Base-by-base conservation (phyloP, 2,329 filamentous ascomycete species). In the Scytalidium lignicola region DNA sequence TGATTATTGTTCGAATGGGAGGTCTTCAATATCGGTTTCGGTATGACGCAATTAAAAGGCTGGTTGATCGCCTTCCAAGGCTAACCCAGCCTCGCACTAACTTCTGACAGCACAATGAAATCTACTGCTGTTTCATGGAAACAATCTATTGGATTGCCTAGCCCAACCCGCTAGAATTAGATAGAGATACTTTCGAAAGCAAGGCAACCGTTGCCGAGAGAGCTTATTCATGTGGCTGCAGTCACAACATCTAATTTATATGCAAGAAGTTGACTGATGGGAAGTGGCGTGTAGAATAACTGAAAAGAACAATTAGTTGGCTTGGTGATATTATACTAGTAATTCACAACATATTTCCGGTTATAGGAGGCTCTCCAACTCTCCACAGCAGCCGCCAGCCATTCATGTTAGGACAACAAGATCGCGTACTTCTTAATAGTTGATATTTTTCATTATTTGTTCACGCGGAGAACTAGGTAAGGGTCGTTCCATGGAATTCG, bases 151-250 rank as follows among this genome's bases (percentile, higher is more conserved):
- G 57, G 57, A 49, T 10, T 26, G 23, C 6, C 23, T 26, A 26
- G 23, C 5, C n/a, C n/a, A n/a, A n/a, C n/a, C n/a, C n/a, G n/a
- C n/a, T n/a, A n/a, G n/a, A n/a, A n/a, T n/a, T n/a, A n/a, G n/a
- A n/a, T n/a, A n/a, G n/a, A n/a, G n/a, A n/a, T n/a, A n/a, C n/a
- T 6, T 10, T 26, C 51, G 47, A 10, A 52, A 55, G 23, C 54
- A 55, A 29, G 47, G 50, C 40, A 26, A 26, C 5, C 23, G 5
- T 26, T 26, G 6, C 10, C 5, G 10, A 5, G 23, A 26, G 10
- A 26, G 10, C 10, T 26, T 26, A 26, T 26, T 26, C 23, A 26
- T 26, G 6, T 10, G 10, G 23, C 10, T 26, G 23, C 23, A 26
- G 23, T 26, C 23, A 10, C 23, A 10, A 26, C 10, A 26, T 26